A percentile compares a stretch with the other conserved stretches of the same genome.
Evolutionary conservation across 305 asterid species (phyloP).

Genomic region (Andrographis paniculata): DNA sequence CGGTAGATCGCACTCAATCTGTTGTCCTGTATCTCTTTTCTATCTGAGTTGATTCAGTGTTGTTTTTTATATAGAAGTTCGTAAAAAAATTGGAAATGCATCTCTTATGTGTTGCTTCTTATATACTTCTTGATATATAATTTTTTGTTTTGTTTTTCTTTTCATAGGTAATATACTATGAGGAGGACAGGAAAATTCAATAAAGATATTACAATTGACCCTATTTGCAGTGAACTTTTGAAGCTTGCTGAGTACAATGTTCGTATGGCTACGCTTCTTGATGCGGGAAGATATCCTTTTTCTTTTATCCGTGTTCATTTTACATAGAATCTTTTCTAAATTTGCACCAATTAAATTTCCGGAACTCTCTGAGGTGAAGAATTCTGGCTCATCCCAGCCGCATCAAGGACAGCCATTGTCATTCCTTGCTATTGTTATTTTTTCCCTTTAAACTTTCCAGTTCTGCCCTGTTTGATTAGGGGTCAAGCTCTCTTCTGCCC

Average conservation of each 20-base stretch:
- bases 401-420: slow-evolving; percentile 70
- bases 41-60: too few relatives aligned
- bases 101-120: too few relatives aligned
- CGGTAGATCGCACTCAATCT: too few relatives aligned
- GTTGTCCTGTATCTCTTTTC: too few relatives aligned
- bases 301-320: slow-evolving; percentile 42
- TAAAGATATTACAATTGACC: slow-evolving; percentile 78
- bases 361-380: slow-evolving; percentile 79
- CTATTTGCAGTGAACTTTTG: slow-evolving; percentile 68
- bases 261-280: slow-evolving; percentile 95
- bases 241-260: slow-evolving; percentile 93
- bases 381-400: slow-evolving; percentile 55
- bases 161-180: slow-evolving; percentile 84
- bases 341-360: slow-evolving; percentile 22
- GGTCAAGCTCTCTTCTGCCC: slow-evolving; percentile 66
- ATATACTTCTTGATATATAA: too few relatives aligned
- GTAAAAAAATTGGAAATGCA: too few relatives aligned
- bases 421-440: slow-evolving; percentile 93
- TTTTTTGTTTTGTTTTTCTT: too few relatives aligned
- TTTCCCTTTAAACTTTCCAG: slow-evolving; percentile 72
- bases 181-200: slow-evolving; percentile 87
- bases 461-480: slow-evolving; percentile 77
- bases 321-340: slow-evolving; percentile 3
- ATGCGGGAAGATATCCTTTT: slow-evolving; percentile 86
- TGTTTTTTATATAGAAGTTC: too few relatives aligned